phyloP scores from a whole-genome alignment of 495 filamentous ascomycete genomes.

The Bombardia bombarda region DNA sequence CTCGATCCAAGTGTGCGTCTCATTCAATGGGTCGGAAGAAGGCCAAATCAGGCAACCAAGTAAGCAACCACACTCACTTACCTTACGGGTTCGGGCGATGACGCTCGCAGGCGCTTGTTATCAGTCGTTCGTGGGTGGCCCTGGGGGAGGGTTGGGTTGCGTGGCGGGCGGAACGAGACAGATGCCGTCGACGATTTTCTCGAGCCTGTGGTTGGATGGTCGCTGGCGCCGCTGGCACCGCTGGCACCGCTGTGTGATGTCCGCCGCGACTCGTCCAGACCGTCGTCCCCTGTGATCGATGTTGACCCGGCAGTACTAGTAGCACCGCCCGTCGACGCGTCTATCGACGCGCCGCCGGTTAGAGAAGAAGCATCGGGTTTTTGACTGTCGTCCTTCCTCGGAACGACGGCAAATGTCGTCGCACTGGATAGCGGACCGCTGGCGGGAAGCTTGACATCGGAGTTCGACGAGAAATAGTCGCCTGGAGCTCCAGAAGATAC shows the following conservation, averaged over 20 bases:
- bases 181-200: constrained; percentile 37
- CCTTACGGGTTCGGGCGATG: constrained; percentile 39
- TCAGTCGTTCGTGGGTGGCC: constrained; percentile 35
- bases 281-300: constrained; percentile 12
- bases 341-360: too few relatives aligned
- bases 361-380: constrained; percentile 4
- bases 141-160: constrained; percentile 37
- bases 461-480: constrained; percentile 29
- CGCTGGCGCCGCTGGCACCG: too few relatives aligned
- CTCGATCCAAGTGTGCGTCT: background rate
- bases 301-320: constrained; percentile 15
- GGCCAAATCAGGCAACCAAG: constrained; percentile 2
- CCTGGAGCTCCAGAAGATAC: constrained; percentile 7
- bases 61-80: constrained; percentile 25
- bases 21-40: background rate
- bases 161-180: constrained; percentile 31
- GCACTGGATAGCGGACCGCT: background rate
- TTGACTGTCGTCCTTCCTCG: constrained; percentile 12
- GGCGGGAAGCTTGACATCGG: background rate
- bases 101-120: constrained; percentile 31
- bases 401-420: constrained; percentile 3
- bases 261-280: constrained; percentile 12
- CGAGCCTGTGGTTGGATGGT: constrained; percentile 13
- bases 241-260: constrained; percentile 14
- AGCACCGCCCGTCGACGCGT: constrained; percentile 14